Evolutionary conservation across 306 rosid genomes (phyloP), one percentile per base, ranked within the genome.

Genomic region (Quercus gilva): DNA sequence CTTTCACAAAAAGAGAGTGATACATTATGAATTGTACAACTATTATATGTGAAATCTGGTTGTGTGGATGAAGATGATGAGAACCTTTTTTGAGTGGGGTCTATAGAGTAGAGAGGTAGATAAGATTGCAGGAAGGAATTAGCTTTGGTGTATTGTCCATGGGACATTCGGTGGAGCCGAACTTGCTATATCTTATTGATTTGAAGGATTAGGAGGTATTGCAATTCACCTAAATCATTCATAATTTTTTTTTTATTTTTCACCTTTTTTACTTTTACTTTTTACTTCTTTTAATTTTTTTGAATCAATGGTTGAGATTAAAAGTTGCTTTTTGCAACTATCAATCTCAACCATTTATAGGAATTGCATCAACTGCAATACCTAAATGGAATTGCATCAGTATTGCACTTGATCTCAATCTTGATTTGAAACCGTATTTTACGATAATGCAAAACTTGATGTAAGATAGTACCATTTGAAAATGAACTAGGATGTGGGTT

Each of bases 81-180:
- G 31, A 77, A 23, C 67, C 61, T 72, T 76, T 76, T 71, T 37
- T 25, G 41, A 57, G 64, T 71, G 37, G 76, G 71, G 71, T 70
- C 59, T 56, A 19, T 17, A 14, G 11, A 15, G n/a, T 56, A 19
- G 41, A 28, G 10, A 5, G n/a, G 28, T 26, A 5, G 17, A 19
- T 7, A 10, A 9, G 51, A 49, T 37, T 28, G 37, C n/a, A 23
- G 14, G 53, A 19, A 23, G 23, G 11, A 33, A 55, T 68, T 33
- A 31, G 6, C 17, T 19, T 78, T 55, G 21, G 0, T 18, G 18
- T 25, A 13, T 60, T 26, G 12, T 57, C 15, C 14, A 15, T 26
- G 23, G 55, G 78, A 77, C 65, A 82, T 82, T 82, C 71, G 64
- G 10, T 73, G 12, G 80, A 31, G 74, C 74, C 63, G 5, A 53